Base-by-base conservation (phyloP, 2,329 filamentous ascomycete genomes). In the Cercospora sojina region DNA sequence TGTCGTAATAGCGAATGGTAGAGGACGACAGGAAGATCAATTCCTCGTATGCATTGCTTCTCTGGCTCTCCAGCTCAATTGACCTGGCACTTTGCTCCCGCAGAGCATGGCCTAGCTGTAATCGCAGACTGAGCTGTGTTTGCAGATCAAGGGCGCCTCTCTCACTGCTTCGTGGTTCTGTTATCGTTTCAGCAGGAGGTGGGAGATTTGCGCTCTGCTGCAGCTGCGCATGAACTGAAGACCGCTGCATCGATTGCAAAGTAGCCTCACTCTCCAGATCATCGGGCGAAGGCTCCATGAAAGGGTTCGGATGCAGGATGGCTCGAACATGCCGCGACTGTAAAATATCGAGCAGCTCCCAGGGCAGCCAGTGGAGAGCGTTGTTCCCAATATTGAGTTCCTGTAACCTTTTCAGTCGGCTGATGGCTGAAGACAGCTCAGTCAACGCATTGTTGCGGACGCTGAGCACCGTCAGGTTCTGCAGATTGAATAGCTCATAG, bases 351-450 rank as follows among this genome's bases (percentile, higher is more conserved):
- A 91, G 79, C 0, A 91, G 78, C 73, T 91, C 88, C 63, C 81
- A 84, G 0, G 90, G 90, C 1, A 92, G 80, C 67, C 80, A 84
- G 6, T 81, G 81, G 10, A 92, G 79, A 5, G 79, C 77, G 68
- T 91, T 92, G 62, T 89, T 85, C 0, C 88, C 86, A 8, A 92
- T 72, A 70, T 91, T 91, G 43, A 92, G 83, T 59, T 87, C 83
- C 59, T 80, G 79, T 3, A 92, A 81, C 65, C 87, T 87, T 4
- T 74, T 75, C 6, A 92, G 80, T 32, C 84, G 84, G 23, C 80
- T 81, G 58, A 92, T 86, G 3, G 83, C 81, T 0, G 86, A 80
- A 1, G 90, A 87, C 2, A 92, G 78, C 72, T 89, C 85, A 0
- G 78, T 79, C 13, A 92, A 81, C 25, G 82, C 76, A 72, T 91